A percentile compares a stretch with the other conserved stretches of the same genome.
Evolutionary conservation across 192 early-diverging fungal species (phyloP).

Genomic region (Entophlyctis helioformis): DNA sequence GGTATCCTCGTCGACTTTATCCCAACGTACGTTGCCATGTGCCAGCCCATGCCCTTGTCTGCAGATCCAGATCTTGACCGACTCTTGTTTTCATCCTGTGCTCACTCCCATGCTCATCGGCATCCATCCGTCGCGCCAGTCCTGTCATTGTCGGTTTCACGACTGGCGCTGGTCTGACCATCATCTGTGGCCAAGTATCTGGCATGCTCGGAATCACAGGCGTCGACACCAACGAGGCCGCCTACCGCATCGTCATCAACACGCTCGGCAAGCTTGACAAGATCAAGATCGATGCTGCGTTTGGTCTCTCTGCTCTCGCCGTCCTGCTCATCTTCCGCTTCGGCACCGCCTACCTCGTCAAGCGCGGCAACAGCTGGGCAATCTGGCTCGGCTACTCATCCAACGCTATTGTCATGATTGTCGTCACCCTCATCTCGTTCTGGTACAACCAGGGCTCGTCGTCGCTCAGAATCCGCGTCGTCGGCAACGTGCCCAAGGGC

Average conservation of each 20-base stretch:
- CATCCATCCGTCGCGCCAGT: too few relatives aligned
- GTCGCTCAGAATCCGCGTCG: constrained; percentile 26
- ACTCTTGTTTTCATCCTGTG: too few relatives aligned
- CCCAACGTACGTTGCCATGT: constrained; percentile 22
- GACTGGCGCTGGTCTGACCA: constrained; percentile 67
- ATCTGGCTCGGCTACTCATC: constrained; percentile 58
- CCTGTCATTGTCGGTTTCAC: constrained; percentile 82
- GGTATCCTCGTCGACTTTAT: constrained; percentile 85
- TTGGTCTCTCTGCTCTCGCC: constrained; percentile 43
- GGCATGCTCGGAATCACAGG: constrained; percentile 65
- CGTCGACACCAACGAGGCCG: constrained; percentile 57
- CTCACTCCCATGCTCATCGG: too few relatives aligned
- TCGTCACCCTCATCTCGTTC: constrained; percentile 63
- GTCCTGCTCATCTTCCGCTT: constrained; percentile 28
- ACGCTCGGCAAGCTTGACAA: constrained; percentile 27
- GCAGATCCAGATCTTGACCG: not conserved
- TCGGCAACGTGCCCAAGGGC: constrained; percentile 63
- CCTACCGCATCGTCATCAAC: constrained; percentile 69
- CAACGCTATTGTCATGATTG: constrained; percentile 63
- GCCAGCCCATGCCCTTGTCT: too few relatives aligned
- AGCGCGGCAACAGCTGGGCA: constrained; percentile 16
- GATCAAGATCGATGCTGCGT: constrained; percentile 36
- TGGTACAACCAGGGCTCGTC: constrained; percentile 34
- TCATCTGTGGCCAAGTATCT: constrained; percentile 70
- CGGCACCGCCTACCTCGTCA: not conserved